A percentile compares a stretch with the other conserved stretches of the same genome.
phyloP scores from a whole-genome alignment of 129 eudicot genomes.

The Rutidosis leptorrhynchoides region DNA sequence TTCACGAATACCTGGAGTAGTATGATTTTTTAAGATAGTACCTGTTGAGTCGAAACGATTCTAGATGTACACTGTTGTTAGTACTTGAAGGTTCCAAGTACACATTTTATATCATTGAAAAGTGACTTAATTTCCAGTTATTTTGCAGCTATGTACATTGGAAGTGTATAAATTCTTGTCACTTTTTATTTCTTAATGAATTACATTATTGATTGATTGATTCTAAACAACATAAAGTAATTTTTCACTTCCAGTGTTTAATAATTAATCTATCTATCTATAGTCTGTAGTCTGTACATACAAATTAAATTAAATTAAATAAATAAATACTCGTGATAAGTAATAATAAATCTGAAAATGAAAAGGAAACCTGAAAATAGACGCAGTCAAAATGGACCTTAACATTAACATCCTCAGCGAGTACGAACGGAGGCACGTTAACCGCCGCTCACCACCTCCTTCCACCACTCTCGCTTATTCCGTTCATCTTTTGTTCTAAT shows the following conservation, averaged over 20 bases:
- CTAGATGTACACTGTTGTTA: background rate
- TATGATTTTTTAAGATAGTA: background rate
- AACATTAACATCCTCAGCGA: slow-evolving; percentile 35
- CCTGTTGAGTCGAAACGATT: background rate
- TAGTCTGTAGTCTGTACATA: too few relatives aligned
- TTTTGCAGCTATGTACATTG: background rate
- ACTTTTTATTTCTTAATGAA: background rate
- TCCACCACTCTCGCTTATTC: slow-evolving; percentile 20
- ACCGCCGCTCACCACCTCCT: slow-evolving; percentile 21
- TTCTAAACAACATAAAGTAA: too few relatives aligned
- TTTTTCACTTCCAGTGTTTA: too few relatives aligned
- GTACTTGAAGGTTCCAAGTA: too few relatives aligned
- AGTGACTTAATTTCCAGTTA: background rate
- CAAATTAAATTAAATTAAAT: too few relatives aligned
- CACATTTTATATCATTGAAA: background rate
- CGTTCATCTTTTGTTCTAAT: background rate
- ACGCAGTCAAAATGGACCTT: background rate
- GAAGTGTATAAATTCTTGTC: background rate
- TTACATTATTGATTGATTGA: too few relatives aligned
- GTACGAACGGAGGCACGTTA: slow-evolving; percentile 48
- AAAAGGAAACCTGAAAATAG: background rate
- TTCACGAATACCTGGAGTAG: background rate
- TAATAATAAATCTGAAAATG: background rate
- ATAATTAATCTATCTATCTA: too few relatives aligned
- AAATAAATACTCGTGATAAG: too few relatives aligned